These are phyloP conservation scores for Aspergillus incahuasiensis DNA, from an alignment of 495 filamentous ascomycete species.

Conservation along the genomic window DNA sequence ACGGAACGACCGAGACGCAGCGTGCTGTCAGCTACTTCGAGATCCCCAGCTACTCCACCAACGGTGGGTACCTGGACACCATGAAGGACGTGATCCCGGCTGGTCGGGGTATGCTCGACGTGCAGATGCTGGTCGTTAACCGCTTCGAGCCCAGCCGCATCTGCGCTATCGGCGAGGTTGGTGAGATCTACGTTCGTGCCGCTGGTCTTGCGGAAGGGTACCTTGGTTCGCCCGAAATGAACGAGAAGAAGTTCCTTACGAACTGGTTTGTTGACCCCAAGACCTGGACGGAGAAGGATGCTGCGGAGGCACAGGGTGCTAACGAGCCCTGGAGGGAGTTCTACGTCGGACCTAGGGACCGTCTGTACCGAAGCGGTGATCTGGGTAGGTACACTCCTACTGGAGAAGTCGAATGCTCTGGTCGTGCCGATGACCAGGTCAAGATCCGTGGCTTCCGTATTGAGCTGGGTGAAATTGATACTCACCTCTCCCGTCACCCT, in stretches of 20 bases:
- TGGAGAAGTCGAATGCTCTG: constrained; percentile 70
- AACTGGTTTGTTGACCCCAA: constrained; percentile 85
- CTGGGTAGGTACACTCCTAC: constrained; percentile 69
- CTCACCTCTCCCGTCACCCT: constrained; percentile 69
- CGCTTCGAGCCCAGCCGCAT: constrained; percentile 65
- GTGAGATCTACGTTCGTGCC: constrained; percentile 86
- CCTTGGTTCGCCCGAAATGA: constrained; percentile 64
- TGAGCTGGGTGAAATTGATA: constrained; percentile 92
- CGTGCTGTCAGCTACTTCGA: constrained; percentile 84
- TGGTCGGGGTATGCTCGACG: constrained; percentile 86
- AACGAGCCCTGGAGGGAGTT: constrained; percentile 66
- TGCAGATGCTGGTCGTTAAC: constrained; percentile 88
- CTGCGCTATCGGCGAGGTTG: constrained; percentile 76
- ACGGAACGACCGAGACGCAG: constrained; percentile 88
- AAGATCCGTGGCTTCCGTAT: constrained; percentile 96
- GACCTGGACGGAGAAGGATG: constrained; percentile 64
- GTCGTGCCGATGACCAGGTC: constrained; percentile 84
- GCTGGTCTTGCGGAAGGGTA: constrained; percentile 89
- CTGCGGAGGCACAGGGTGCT: constrained; percentile 34
- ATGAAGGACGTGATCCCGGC: constrained; percentile 80
- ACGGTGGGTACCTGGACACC: constrained; percentile 63
- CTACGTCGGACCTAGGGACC: constrained; percentile 79
- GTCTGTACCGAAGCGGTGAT: constrained; percentile 81
- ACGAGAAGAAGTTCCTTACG: constrained; percentile 71
- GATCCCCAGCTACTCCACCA: constrained; percentile 62